These are phyloP conservation scores for Pyrus pyrifolia DNA, from an alignment of 306 rosid genomes.

Conservation along the genomic window DNA sequence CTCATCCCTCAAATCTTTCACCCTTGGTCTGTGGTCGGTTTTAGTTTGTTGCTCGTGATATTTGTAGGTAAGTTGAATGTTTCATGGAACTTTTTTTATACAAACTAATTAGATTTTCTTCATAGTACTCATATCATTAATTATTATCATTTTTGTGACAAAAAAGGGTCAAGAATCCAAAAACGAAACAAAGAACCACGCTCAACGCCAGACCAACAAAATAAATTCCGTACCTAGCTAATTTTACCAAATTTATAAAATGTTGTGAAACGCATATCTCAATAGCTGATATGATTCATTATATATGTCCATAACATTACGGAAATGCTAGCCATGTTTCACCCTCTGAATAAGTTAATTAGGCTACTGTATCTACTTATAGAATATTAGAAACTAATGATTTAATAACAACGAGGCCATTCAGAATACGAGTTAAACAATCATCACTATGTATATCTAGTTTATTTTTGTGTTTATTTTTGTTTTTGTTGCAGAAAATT, in stretches of 20 bases:
- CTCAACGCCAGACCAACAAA: not conserved
- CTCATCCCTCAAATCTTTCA: not conserved
- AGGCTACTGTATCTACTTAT: not conserved
- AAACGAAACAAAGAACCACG: not conserved
- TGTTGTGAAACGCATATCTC: not conserved
- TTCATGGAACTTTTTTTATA: not conserved
- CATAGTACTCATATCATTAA: not conserved
- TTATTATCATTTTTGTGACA: not conserved
- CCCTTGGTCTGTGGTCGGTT: not conserved
- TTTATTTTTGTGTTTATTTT: not conserved
- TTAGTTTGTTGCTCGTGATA: not conserved
- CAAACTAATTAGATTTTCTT: too few species aligned
- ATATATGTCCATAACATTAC: not conserved
- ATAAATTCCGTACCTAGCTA: not conserved
- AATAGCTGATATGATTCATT: not conserved
- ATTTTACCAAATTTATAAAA: not conserved
- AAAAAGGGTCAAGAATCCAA: not conserved
- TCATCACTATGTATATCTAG: not conserved
- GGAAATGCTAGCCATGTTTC: not conserved
- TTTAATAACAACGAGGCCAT: not conserved
- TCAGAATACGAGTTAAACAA: not conserved
- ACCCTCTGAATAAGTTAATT: not conserved
- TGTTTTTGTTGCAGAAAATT: not conserved
- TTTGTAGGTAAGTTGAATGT: not conserved
- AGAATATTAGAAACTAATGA: not conserved